These are phyloP conservation scores for Thelonectria discophora DNA, from an alignment of 2,329 filamentous ascomycete genomes.

Conservation along the genomic window DNA sequence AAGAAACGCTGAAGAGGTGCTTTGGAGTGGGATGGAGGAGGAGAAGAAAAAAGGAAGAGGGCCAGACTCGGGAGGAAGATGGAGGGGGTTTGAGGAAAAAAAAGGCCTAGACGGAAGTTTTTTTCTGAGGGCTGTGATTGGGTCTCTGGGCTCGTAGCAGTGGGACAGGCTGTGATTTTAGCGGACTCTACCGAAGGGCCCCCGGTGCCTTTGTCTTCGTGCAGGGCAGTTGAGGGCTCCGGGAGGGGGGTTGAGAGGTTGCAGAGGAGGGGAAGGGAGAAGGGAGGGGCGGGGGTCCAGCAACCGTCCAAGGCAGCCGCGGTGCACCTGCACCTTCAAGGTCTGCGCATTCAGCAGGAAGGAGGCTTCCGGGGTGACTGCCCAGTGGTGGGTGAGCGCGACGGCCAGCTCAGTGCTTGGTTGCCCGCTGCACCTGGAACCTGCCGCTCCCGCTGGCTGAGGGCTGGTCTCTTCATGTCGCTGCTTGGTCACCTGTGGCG, in stretches of 20 bases:
- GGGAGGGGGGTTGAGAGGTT: neutral
- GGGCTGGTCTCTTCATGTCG: slow-evolving; percentile 3
- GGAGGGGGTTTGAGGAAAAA: slow-evolving; percentile 44
- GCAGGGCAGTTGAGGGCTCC: slow-evolving; percentile 16
- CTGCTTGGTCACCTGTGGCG: slow-evolving; percentile 10
- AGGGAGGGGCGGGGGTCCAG: slow-evolving; percentile 7
- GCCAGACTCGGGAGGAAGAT: slow-evolving; percentile 39
- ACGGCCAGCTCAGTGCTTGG: neutral
- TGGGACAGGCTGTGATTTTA: slow-evolving; percentile 37
- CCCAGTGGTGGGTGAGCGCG: neutral
- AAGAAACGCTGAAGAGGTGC: slow-evolving; percentile 42
- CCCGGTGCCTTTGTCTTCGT: slow-evolving; percentile 9
- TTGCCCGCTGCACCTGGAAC: slow-evolving; percentile 4
- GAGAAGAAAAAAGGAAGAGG: slow-evolving; percentile 44
- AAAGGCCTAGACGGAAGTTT: slow-evolving; percentile 49
- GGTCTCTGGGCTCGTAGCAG: slow-evolving; percentile 39
- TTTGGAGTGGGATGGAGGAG: slow-evolving; percentile 42
- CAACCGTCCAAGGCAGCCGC: slow-evolving; percentile 5
- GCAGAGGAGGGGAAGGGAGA: neutral
- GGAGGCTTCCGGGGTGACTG: neutral
- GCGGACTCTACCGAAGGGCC: slow-evolving; percentile 37
- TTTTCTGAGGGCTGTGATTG: slow-evolving; percentile 51
- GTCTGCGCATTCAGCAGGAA: neutral
- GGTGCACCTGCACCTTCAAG: too few species aligned
- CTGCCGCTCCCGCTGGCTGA: slow-evolving; percentile 1